Conservation (phyloP, 352 stramenopile genomes). For the Globisporangium spinosum region DNA sequence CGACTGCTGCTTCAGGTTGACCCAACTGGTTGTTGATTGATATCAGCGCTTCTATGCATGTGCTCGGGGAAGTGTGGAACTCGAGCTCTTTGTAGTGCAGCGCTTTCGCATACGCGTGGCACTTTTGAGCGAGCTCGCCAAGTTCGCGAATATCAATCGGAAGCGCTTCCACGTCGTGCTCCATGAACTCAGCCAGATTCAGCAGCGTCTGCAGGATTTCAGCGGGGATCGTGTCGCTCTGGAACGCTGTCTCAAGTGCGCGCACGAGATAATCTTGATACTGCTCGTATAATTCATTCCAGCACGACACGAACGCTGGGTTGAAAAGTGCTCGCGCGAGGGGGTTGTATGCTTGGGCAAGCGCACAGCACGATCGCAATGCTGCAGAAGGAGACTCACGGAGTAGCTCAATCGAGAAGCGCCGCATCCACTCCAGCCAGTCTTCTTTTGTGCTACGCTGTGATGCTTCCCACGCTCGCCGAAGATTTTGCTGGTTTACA, state of each 20-base stretch:
- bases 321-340: conserved; percentile 97
- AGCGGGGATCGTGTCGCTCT: conserved; percentile 88
- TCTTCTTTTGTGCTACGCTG: conserved; percentile 90
- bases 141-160: conserved; percentile 96
- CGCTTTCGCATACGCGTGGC: conserved; percentile 95
- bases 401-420: conserved; percentile 96
- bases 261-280: conserved; percentile 92
- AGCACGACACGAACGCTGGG: conserved; percentile 98
- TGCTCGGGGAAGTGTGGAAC: conserved; percentile 88
- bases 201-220: conserved; percentile 97
- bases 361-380: conserved; percentile 89
- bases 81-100: conserved; percentile 97
- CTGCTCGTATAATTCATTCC: conserved; percentile 94
- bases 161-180: conserved; percentile 95
- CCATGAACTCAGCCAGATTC: conserved; percentile 99
- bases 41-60: conserved; percentile 98
- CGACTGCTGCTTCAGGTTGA: conserved; percentile 93
- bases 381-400: conserved; percentile 93
- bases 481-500: conserved; percentile 92
- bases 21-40: conserved; percentile 99
- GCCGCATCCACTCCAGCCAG: conserved; percentile 97
- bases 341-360: conserved; percentile 96
- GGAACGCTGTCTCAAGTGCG: conserved; percentile 93
- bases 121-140: conserved; percentile 93
- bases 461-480: conserved; percentile 93